Evolutionary conservation across 306 rosid species (phyloP).

Genomic region (Malus domestica): ASM211411v1 NC_041797.1:957501-958000

Average conservation of each 20-base stretch:
- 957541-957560: constrained; percentile 94
- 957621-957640: constrained; percentile 43
- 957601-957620: constrained; percentile 84
- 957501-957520: constrained; percentile 95
- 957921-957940: constrained; percentile 92
- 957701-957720: constrained; percentile 63
- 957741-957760: constrained; percentile 90
- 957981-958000: constrained; percentile 15
- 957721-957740: constrained; percentile 77
- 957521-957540: constrained; percentile 91
- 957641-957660: constrained; percentile 9
- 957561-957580: constrained; percentile 86
- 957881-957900: constrained; percentile 65
- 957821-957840: constrained; percentile 5
- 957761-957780: constrained; percentile 98
- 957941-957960: constrained; percentile 85
- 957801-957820: constrained; percentile 10
- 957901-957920: constrained; percentile 70
- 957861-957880: constrained; percentile 8
- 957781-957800: constrained; percentile 82
- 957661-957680: constrained; percentile 5
- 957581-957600: constrained; percentile 76
- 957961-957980: constrained; percentile 93
- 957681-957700: constrained; percentile 14
- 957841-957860: constrained; percentile 12